These are phyloP conservation scores for Metschnikowia lunata DNA, from an alignment of 805 yeast species.

Conservation along the genomic window DNA sequence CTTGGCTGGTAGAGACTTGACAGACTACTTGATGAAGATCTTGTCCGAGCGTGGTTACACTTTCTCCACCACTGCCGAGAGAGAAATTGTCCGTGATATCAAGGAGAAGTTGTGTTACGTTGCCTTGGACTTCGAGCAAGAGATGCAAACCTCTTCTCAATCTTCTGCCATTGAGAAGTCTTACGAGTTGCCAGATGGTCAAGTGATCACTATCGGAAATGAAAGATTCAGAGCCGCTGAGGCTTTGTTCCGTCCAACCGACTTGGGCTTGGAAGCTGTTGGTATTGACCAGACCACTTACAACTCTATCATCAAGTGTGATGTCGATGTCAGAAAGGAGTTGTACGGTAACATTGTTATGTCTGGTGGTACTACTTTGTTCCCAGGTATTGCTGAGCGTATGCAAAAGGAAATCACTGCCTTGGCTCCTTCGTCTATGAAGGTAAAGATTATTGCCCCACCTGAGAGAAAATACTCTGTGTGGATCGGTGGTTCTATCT, in stretches of 20 bases:
- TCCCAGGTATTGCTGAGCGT: slow-evolving; percentile 99
- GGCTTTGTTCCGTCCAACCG: slow-evolving; percentile 98
- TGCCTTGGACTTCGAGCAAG: slow-evolving; percentile 98
- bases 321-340: slow-evolving; percentile 98
- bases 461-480: slow-evolving; percentile 99
- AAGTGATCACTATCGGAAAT: slow-evolving; percentile 98
- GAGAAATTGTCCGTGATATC: slow-evolving; percentile 91
- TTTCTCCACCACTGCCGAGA: slow-evolving; percentile 98
- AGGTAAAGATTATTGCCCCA: slow-evolving; percentile 98
- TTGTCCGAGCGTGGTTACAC: slow-evolving; percentile 98
- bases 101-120: slow-evolving; percentile 99
- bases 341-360: slow-evolving; percentile 98
- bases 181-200: slow-evolving; percentile 99
- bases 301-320: slow-evolving; percentile 97
- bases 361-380: slow-evolving; percentile 99
- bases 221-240: slow-evolving; percentile 99
- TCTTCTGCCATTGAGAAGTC: slow-evolving; percentile 97
- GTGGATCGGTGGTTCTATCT: slow-evolving; percentile 99
- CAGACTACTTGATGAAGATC: slow-evolving; percentile 98
- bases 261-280: slow-evolving; percentile 85
- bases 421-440: slow-evolving; percentile 99
- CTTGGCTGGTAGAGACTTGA: slow-evolving; percentile 99
- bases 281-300: slow-evolving; percentile 98
- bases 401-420: slow-evolving; percentile 99
- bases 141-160: slow-evolving; percentile 98